phyloP scores from a whole-genome alignment of 768 basidiomycete genomes.

The Xerocomus potaroensis region DNA sequence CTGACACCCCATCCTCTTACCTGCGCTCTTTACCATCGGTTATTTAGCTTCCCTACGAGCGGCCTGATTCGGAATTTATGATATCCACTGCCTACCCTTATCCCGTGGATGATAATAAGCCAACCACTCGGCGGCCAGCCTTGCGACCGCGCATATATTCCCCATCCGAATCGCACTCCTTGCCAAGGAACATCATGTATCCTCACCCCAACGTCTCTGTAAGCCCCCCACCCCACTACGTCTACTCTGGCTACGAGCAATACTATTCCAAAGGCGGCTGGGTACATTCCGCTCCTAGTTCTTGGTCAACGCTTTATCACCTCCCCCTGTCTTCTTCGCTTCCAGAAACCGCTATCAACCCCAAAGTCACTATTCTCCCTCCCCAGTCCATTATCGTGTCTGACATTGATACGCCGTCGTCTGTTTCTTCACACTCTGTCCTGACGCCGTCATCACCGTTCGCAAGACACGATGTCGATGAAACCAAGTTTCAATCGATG shows the following conservation, averaged over 20 bases:
- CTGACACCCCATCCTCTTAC: conserved; percentile 27
- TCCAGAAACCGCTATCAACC: conserved; percentile 20
- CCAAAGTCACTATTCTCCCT: conserved; percentile 27
- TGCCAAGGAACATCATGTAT: conserved; percentile 25
- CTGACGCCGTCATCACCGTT: conserved; percentile 31
- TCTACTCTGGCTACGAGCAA: conserved; percentile 23
- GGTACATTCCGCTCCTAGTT: conserved; percentile 6
- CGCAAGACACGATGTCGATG: conserved; percentile 10
- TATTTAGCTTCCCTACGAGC: conserved; percentile 13
- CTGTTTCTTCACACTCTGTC: conserved; percentile 30
- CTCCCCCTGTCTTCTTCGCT: conserved; percentile 13
- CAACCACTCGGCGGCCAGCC: conserved; percentile 17
- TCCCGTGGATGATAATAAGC: conserved; percentile 21
- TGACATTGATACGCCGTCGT: conserved; percentile 30
- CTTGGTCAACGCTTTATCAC: conserved; percentile 22
- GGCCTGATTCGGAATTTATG: conserved; percentile 27
- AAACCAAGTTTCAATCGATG: conserved; percentile 13
- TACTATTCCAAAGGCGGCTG: conserved; percentile 21
- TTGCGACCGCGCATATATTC: conserved; percentile 32
- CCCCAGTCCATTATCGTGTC: conserved; percentile 18
- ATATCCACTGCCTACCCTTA: conserved; percentile 31
- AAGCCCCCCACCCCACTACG: conserved; percentile 19
- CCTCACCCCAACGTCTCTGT: conserved; percentile 18
- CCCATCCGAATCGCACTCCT: conserved; percentile 20
- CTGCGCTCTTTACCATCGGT: conserved; percentile 15